A percentile compares a stretch with the other conserved stretches of the same genome.
Evolutionary conservation across 805 yeast species (phyloP).

Genomic region (Lipomyces japonicus): DNA sequence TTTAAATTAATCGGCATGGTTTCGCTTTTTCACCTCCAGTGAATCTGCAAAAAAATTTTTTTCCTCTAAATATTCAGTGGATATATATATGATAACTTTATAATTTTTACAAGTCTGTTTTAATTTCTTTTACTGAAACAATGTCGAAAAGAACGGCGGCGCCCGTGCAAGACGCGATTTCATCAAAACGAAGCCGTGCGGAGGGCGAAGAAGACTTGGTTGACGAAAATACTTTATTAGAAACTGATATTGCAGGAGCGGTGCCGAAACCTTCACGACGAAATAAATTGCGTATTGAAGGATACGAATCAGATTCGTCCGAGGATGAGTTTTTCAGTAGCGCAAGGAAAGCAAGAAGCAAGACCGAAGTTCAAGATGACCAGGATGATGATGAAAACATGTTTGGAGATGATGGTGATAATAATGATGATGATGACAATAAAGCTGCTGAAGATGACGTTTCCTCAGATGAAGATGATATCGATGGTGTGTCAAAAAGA

Average conservation of each 20-base stretch:
- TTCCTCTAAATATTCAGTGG: neutral
- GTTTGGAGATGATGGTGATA: conserved; percentile 19
- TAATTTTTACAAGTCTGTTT: neutral
- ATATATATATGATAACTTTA: neutral
- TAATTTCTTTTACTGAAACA: neutral
- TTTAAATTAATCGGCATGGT: too few species aligned
- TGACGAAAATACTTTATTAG: conserved; percentile 20
- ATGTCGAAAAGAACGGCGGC: conserved; percentile 2
- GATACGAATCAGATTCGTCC: conserved; percentile 29
- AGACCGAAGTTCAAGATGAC: conserved; percentile 22
- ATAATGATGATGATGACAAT: conserved; percentile 26
- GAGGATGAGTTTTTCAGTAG: conserved; percentile 23
- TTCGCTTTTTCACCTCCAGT: too few species aligned
- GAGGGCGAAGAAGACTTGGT: neutral
- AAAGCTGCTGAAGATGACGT: too few species aligned
- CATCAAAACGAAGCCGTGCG: neutral
- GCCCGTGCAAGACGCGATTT: neutral
- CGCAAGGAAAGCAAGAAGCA: conserved; percentile 16
- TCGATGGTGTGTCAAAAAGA: conserved; percentile 31
- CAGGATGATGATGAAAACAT: conserved; percentile 37
- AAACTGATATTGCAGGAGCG: conserved; percentile 24
- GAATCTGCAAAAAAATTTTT: too few species aligned
- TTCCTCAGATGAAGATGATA: conserved; percentile 29
- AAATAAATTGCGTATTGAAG: conserved; percentile 18
- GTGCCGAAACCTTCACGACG: conserved; percentile 12